Base-by-base conservation (phyloP, 2,329 filamentous ascomycete species). In the Penicillium griseofulvum region DNA sequence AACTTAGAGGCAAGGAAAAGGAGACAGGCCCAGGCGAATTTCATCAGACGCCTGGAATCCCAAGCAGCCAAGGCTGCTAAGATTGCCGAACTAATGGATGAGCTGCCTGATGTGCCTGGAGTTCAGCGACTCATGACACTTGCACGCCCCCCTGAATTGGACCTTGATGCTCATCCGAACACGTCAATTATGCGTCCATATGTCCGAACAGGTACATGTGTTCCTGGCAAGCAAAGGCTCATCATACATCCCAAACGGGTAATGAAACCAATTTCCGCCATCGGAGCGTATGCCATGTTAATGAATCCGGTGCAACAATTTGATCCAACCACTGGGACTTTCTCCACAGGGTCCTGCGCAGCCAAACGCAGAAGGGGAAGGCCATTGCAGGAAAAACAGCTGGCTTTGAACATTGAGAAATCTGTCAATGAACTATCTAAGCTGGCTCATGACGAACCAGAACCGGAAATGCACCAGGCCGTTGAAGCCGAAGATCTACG, bases 311-410 rank as follows among this genome's bases (percentile, higher is more conserved):
- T 57, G 14, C 74, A 77, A 45, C 51, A 55, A 1, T 80, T 78
- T 59, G 68, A 79, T 54, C 29, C 62, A 9, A 55, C 58, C 4
- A 76, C 65, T 31, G 78, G 78, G 4, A 81, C 78, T 0, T 80
- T 80, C 61, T 75, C 73, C 2, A 80, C 78, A 0, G 66, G 74
- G n/a, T 70, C 71, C 3, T 49, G 62, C 12, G 28, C n/a, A 14
- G 33, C 28, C n/a, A 49, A 29, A 61, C 24, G 46, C 65, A n/a
- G 54, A 58, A 55, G 55, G 59, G 31, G 36, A 55, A 31, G 49
- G 46, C 31, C 28, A 26, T 12, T 34, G 19, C 19, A 16, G 22
- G 16, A 59, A 43, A 33, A 41, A 36, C 62, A 48, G 52, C 47
- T 17, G 19, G 29, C 28, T 28, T 38, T 43, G 19, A 54, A 52